Percentiles rank a stretch among this genome's conserved stretches.
These are phyloP conservation scores for Nicotiana otophora DNA, from an alignment of 257 asterid species.

Conservation along the genomic window DNA sequence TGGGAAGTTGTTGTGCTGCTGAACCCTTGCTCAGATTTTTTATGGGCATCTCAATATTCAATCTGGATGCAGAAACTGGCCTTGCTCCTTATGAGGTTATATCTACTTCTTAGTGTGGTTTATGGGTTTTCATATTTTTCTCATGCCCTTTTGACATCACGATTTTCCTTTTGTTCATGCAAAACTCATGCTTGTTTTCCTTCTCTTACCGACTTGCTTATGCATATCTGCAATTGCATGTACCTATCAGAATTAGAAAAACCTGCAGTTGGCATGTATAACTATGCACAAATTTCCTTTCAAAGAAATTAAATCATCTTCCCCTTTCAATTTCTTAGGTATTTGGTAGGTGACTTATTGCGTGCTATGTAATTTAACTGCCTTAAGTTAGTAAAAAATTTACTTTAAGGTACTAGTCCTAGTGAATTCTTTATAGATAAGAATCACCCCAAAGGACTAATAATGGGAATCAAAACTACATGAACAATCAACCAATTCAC, in stretches of 20 bases:
- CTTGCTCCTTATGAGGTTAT: slow-evolving; percentile 79
- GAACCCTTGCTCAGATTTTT: slow-evolving; percentile 60
- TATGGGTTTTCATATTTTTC: not conserved
- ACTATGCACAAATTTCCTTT: not conserved
- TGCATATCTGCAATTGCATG: not conserved
- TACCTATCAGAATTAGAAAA: not conserved
- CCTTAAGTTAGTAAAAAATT: not conserved
- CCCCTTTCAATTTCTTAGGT: not conserved
- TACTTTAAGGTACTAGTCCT: not conserved
- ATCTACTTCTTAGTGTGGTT: not conserved
- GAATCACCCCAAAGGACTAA: not conserved
- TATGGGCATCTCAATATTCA: slow-evolving; percentile 56
- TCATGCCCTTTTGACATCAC: not conserved
- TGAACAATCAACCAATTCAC: not conserved
- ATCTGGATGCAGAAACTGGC: slow-evolving; percentile 42
- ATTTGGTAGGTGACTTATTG: not conserved
- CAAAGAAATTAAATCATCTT: not conserved
- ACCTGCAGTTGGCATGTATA: not conserved
- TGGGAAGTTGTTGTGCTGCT: slow-evolving; percentile 58
- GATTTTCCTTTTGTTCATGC: not conserved
- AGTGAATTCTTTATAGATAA: not conserved
- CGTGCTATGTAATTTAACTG: not conserved
- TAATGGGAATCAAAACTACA: not conserved
- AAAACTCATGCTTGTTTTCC: not conserved
- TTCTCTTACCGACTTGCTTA: not conserved